Base-by-base conservation (phyloP, 768 basidiomycete species). In the Tricholoma matsutake region DNA sequence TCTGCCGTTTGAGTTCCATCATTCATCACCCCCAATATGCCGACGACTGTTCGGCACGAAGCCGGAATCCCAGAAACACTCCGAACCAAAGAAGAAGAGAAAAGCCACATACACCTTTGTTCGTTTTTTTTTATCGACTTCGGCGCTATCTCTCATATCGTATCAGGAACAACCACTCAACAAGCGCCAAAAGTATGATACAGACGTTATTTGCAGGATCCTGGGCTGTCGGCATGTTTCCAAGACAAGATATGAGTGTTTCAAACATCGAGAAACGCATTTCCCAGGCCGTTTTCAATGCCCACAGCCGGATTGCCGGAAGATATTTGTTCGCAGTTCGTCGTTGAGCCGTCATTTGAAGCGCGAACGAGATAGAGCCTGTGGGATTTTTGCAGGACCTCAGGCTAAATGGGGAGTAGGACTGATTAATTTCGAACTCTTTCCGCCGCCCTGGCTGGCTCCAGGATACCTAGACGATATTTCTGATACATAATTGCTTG, bases 231-330 rank as follows among this genome's bases (percentile, higher is more conserved):
- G 63, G 11, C 66, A 69, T 55, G 37, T 67, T 35, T 62, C 66
- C 58, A 63, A 64, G 53, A 67, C 68, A 8, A 60, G 56, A 28
- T 65, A 63, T 35, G 68, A 69, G 31, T 65, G 68, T 58, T 61
- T 60, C 47, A 69, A 69, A 37, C 68, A 69, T 55, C 66, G 68
- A 25, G 68, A 69, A 49, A 69, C 68, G 14, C 68, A 69, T 32
- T 69, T 69, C 51, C 63, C 66, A 4, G 63, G 63, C 14, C 64
- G 68, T 52, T 69, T 67, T 34, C 61, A 52, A 43, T 69, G 68
- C 57, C 68, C 68, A 18, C 54, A 65, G 25, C 61, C 63, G 2
- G 20, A 59, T 10, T 69, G 68, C 54, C 54, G 52, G 22, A 63
- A 61, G 29, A 31, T 65, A 28, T 69, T 69, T 39, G 63, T 64